Percentiles rank a stretch among this genome's conserved stretches.
phyloP scores from a whole-genome alignment of 75 land plant genomes.

The Picea sitchensis region DNA sequence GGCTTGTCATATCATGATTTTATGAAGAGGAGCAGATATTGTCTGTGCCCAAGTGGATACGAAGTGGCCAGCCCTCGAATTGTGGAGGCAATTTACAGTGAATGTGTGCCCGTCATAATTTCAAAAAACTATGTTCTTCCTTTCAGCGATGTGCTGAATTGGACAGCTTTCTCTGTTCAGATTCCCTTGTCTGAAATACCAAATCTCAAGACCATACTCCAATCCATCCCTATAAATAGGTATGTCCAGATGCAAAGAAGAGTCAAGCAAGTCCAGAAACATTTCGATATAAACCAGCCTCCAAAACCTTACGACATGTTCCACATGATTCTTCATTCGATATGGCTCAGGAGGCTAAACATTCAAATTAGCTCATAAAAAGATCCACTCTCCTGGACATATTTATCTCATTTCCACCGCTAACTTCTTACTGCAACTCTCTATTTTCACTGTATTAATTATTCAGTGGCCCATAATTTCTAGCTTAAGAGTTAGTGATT shows the following conservation, averaged over 20 bases:
- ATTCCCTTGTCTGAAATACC: constrained; percentile 36
- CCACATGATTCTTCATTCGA: constrained; percentile 67
- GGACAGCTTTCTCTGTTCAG: constrained; percentile 49
- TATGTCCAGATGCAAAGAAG: constrained; percentile 39
- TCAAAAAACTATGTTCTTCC: constrained; percentile 61
- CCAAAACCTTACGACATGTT: constrained; percentile 49
- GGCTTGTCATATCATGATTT: constrained; percentile 22
- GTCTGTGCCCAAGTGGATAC: constrained; percentile 67
- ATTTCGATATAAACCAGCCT: constrained; percentile 46
- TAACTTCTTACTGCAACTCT: no score
- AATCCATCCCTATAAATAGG: constrained; percentile 25
- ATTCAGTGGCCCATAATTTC: no score
- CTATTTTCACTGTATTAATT: no score
- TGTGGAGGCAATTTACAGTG: constrained; percentile 64
- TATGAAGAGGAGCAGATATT: constrained; percentile 59
- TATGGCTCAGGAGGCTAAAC: constrained; percentile 65
- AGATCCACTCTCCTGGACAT: no score
- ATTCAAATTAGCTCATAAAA: constrained; percentile 7
- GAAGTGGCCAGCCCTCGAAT: constrained; percentile 71
- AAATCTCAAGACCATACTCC: constrained; percentile 37
- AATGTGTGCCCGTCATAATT: constrained; percentile 60
- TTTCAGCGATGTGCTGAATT: constrained; percentile 52
- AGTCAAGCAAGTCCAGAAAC: constrained; percentile 35
- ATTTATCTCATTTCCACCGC: no score
- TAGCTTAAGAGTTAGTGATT: no score